phyloP scores from a whole-genome alignment of 768 basidiomycete species.

The Suillus fuscotomentosus region DNA sequence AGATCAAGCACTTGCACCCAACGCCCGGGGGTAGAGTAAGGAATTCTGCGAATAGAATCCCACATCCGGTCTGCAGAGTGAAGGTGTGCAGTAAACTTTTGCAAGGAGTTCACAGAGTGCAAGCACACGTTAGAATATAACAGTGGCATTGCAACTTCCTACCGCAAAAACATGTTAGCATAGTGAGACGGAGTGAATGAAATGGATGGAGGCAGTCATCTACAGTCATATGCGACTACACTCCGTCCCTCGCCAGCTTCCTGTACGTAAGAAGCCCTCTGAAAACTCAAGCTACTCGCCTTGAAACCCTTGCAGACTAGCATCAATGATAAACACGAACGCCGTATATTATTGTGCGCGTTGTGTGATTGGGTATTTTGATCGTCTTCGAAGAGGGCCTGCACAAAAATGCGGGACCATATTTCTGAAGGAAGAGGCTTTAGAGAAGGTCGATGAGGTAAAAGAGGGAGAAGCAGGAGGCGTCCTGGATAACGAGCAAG shows the following conservation, averaged over 20 bases:
- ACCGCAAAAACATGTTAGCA: conserved; percentile 15
- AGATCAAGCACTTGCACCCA: conserved; percentile 82
- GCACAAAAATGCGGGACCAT: conserved; percentile 62
- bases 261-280: conserved; percentile 4
- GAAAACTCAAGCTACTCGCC: conserved; percentile 26
- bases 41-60: conserved; percentile 87
- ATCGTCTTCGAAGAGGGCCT: conserved; percentile 22
- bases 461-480: conserved; percentile 65
- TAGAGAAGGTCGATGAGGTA: conserved; percentile 51
- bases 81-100: conserved; percentile 58
- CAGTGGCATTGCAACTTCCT: conserved; percentile 69
- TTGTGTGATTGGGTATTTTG: conserved; percentile 7
- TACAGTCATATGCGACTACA: not conserved
- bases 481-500: conserved; percentile 58
- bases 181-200: conserved; percentile 4
- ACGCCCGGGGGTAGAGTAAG: conserved; percentile 83
- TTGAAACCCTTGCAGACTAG: conserved; percentile 40
- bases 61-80: conserved; percentile 69
- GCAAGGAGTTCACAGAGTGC: conserved; percentile 41
- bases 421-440: conserved; percentile 67
- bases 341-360: conserved; percentile 10
- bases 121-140: conserved; percentile 59
- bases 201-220: conserved; percentile 1
- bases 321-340: conserved; percentile 28
- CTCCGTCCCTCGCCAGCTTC: conserved; percentile 6